Percentiles rank a stretch among this genome's conserved stretches.
Conservation (phyloP, 805 yeast genomes). For the Torulaspora quercuum region DNA sequence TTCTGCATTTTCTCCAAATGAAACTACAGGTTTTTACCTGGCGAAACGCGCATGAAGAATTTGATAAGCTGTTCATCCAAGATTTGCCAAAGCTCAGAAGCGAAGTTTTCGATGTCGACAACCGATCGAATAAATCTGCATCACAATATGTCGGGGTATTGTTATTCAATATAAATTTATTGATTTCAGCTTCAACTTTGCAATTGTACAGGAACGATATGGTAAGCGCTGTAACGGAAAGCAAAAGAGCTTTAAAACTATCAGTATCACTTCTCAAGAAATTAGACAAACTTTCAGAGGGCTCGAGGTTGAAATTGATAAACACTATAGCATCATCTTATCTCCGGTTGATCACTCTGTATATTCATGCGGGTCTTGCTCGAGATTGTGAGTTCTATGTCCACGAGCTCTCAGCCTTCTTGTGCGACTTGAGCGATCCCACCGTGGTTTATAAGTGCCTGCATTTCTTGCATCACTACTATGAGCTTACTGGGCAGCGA, state of each 20-base stretch:
- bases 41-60: conserved; percentile 17
- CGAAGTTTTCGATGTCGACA: conserved; percentile 29
- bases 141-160: conserved; percentile 27
- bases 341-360: conserved; percentile 38
- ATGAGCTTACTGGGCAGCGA: conserved; percentile 23
- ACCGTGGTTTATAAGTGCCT: conserved; percentile 24
- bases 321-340: conserved; percentile 40
- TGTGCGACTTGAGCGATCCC: conserved; percentile 33
- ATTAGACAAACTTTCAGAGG: conserved; percentile 24
- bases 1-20: conserved; percentile 12
- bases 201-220: conserved; percentile 20
- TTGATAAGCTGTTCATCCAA: conserved; percentile 21
- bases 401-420: conserved; percentile 46
- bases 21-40: conserved; percentile 12
- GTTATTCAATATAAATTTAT: conserved; percentile 29
- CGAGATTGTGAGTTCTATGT: conserved; percentile 56
- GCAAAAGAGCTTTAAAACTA: conserved; percentile 50
- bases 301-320: conserved; percentile 40
- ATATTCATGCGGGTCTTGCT: conserved; percentile 50
- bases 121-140: conserved; percentile 20
- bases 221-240: conserved; percentile 35
- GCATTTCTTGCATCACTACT: conserved; percentile 21
- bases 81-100: conserved; percentile 17
- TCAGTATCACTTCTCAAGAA: conserved; percentile 52
- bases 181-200: conserved; percentile 22